Evolutionary conservation across 495 filamentous ascomycete genomes (phyloP), one percentile per base, ranked within the genome.

Genomic region (Penicillium herquei): DNA sequence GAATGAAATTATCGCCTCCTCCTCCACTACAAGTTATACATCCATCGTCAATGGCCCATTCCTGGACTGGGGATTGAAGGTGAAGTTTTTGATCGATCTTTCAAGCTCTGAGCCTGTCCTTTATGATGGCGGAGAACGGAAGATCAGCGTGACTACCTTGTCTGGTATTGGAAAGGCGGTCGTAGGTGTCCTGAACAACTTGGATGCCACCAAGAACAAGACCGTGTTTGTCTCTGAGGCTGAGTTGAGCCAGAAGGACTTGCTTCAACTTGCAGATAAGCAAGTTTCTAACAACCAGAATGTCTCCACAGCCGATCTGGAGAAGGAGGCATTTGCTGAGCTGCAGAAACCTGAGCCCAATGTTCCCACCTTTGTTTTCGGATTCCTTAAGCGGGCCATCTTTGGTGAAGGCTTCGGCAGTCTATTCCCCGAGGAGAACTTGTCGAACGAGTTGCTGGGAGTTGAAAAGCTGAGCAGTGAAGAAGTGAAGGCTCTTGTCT

Each of bases 131-230:
- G 84, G 84, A 10, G 67, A 79, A 39, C 69, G 70, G 32, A 67
- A 70, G 17, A 76, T 78, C 43, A 78, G 76, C 21, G 57, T 69
- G 10, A 80, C 79, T 1, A 78, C 71, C 26, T 65, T 81, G 7
- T 17, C 66, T 4, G 72, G 74, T 17, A 62, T 85, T 39, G 81
- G 77, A 14, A 65, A 66, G 39, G 74, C 74, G 3, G 61, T 85
- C 12, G 76, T 62, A 3, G 74, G 69, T 1, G 63, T 83, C 33
- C 58, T 87, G 4, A 56, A 68, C 13, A 73, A 81, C 52, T 79
- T 81, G 0, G 76, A 77, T 0, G 65, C 74, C 47, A 85, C 82
- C 3, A 71, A 68, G n/a, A 85, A 86, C 63, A 68, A 71, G 14
- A 75, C 72, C 47, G 43, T 86, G 3, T 66, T 67, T 26, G 70